Evolutionary conservation across 805 yeast genomes (phyloP).

Genomic region (Ogataea ramenticola): DNA sequence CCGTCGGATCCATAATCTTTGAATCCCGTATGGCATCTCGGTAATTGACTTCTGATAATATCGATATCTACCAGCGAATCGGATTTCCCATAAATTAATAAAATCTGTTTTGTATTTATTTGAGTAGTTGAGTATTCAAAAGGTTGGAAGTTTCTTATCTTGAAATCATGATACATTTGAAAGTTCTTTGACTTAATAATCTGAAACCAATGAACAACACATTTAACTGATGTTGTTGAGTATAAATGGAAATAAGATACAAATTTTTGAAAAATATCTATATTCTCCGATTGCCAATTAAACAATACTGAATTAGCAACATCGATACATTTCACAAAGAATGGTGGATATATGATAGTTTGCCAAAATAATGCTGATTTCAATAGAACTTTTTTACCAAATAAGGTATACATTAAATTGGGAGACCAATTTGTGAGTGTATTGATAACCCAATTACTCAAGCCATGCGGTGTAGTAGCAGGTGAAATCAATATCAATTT

Average conservation of each 20-base stretch:
- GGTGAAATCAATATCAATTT: conserved; percentile 63
- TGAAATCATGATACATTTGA: conserved; percentile 78
- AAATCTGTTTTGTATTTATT: conserved; percentile 57
- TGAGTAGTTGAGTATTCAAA: conserved; percentile 33
- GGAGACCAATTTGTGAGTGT: conserved; percentile 76
- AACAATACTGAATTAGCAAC: conserved; percentile 58
- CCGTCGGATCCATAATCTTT: neutral
- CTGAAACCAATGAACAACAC: conserved; percentile 95
- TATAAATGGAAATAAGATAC: conserved; percentile 83
- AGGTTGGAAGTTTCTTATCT: conserved; percentile 35
- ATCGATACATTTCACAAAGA: conserved; percentile 69
- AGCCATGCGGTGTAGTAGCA: conserved; percentile 88
- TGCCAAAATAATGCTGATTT: conserved; percentile 65
- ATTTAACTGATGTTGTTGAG: conserved; percentile 85
- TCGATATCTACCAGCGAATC: conserved; percentile 87
- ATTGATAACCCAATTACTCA: conserved; percentile 70
- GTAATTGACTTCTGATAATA: conserved; percentile 44
- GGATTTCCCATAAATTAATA: conserved; percentile 69
- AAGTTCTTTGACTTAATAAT: conserved; percentile 70
- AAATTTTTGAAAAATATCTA: conserved; percentile 63
- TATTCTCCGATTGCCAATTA: conserved; percentile 73
- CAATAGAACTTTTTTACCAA: conserved; percentile 68
- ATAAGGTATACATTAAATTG: conserved; percentile 57
- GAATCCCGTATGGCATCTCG: conserved; percentile 21
- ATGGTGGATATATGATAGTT: conserved; percentile 65